Evolutionary conservation across 1,284 basidiomycete genomes (phyloP).

Genomic region (Violaceomyces palustris): DNA sequence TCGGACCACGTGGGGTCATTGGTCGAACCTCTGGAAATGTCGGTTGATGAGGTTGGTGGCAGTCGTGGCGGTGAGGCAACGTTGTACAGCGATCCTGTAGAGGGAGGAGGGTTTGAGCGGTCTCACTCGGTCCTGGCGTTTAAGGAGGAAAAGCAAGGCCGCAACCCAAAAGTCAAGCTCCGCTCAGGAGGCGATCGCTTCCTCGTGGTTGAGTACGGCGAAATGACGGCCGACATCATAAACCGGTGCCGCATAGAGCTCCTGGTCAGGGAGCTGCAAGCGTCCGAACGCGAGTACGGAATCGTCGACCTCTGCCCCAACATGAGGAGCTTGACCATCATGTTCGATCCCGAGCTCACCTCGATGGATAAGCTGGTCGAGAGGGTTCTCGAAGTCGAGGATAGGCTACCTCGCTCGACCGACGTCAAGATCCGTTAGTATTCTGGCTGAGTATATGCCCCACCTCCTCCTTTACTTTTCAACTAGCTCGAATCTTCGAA

Average conservation of each 20-base stretch:
- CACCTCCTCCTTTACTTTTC: too few relatives aligned
- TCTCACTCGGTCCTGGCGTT: constrained; percentile 4
- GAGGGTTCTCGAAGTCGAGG: constrained; percentile 54
- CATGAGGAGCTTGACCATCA: constrained; percentile 54
- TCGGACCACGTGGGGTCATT: background rate
- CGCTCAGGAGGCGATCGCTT: constrained; percentile 14
- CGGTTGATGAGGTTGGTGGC: too few relatives aligned
- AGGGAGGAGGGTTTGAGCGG: constrained; percentile 1
- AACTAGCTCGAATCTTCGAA: too few relatives aligned
- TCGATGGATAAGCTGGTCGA: constrained; percentile 56
- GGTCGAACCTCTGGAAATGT: constrained; percentile 4
- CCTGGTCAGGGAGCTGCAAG: constrained; percentile 50
- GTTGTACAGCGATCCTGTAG: constrained; percentile 1
- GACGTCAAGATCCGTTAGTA: constrained; percentile 54
- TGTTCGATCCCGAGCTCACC: constrained; percentile 57
- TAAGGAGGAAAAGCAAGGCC: constrained; percentile 4
- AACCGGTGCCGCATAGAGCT: constrained; percentile 58
- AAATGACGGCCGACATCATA: constrained; percentile 25
- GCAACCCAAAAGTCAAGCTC: constrained; percentile 7
- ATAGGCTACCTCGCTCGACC: constrained; percentile 55
- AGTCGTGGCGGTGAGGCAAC: too few relatives aligned
- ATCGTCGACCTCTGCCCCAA: constrained; percentile 9
- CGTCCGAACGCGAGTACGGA: constrained; percentile 54
- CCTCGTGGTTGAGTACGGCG: constrained; percentile 14
- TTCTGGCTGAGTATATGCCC: too few relatives aligned